phyloP scores from a whole-genome alignment of 768 basidiomycete genomes.

The Neoboletus subvelutipes region DNA sequence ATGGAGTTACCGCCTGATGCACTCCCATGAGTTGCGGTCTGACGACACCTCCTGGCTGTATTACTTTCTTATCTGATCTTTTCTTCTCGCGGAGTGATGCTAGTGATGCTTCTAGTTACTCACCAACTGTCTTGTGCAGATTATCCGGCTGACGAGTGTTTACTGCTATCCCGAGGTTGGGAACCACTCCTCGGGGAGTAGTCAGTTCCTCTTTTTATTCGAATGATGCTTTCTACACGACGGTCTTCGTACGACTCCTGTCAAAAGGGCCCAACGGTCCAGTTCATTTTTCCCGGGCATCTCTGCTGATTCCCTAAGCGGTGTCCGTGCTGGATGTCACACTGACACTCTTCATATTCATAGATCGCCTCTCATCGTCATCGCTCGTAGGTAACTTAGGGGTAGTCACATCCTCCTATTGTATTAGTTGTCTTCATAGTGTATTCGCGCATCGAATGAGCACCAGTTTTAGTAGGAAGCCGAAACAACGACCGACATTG shows the following conservation, averaged over 20 bases:
- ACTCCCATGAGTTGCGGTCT: conserved; percentile 4
- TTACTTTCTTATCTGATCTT: conserved; percentile 15
- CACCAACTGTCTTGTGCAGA: not conserved
- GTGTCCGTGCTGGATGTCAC: not conserved
- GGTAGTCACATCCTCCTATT: not conserved
- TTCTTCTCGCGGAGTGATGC: too few relatives aligned
- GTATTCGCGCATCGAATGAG: not conserved
- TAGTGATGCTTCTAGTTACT: not conserved
- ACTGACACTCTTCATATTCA: not conserved
- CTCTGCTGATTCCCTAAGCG: conserved; percentile 52
- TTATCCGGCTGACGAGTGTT: not conserved
- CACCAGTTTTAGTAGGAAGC: not conserved
- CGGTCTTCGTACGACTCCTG: conserved; percentile 76
- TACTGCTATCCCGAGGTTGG: too few relatives aligned
- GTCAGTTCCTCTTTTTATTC: too few relatives aligned
- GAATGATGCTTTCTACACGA: conserved; percentile 12
- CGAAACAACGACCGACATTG: not conserved
- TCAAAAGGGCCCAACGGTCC: conserved; percentile 86
- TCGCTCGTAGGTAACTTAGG: not conserved
- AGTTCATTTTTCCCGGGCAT: conserved; percentile 76
- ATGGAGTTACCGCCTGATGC: conserved; percentile 18
- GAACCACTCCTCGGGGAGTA: not conserved
- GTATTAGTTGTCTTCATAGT: not conserved
- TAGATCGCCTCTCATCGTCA: not conserved
- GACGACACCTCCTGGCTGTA: conserved; percentile 16